Evolutionary conservation across 2,329 filamentous ascomycete species (phyloP), one percentile per base, ranked within the genome.

Genomic region (Cytospora piceae): DNA sequence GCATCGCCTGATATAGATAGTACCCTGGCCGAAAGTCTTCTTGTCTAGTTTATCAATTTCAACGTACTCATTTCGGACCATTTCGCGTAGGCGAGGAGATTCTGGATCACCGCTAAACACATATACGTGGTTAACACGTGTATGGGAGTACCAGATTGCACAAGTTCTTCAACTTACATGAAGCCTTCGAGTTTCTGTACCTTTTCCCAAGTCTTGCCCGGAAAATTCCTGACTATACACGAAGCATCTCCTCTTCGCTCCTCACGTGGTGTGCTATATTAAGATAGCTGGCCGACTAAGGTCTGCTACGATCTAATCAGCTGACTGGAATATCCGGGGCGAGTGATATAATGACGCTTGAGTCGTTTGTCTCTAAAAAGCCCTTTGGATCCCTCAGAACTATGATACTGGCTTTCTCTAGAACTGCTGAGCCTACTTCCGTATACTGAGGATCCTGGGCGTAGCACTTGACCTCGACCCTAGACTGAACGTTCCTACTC

Each of bases 291-390:
- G 59, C 17, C 34, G 58, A 8, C 49, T 32, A n/a, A 54, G 17
- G 14, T 61, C 58, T 54, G 32, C 49, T 14, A 61, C 49, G n/a
- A 61, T 54, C 32, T 61, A n/a, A n/a, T n/a, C n/a, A 49, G 15
- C 58, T 54, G 24, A 61, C 59, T 20, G 59, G 59, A 12, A 42
- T 9, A 14, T 17, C 27, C 15, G 51, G 24, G 2, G 9, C 3
- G 32, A 61, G 53, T 6, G 51, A 42, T 3, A 61, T n/a, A 0
- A 61, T 31, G 6, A 61, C 20, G 20, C 51, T 61, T 11, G 49
- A 42, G 59, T 55, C 20, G 3, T 61, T 24, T 7, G 54, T 20
- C 20, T 61, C 51, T n/a, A 61, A 32, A 31, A 61, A 54, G 11
- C 32, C 59, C 6, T 22, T 27, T 1, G 59, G 59, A 8, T 61